Percentiles rank a stretch among this genome's conserved stretches.
Evolutionary conservation across 1,284 basidiomycete genomes (phyloP).

Genomic region (Tausonia pullulans): DNA sequence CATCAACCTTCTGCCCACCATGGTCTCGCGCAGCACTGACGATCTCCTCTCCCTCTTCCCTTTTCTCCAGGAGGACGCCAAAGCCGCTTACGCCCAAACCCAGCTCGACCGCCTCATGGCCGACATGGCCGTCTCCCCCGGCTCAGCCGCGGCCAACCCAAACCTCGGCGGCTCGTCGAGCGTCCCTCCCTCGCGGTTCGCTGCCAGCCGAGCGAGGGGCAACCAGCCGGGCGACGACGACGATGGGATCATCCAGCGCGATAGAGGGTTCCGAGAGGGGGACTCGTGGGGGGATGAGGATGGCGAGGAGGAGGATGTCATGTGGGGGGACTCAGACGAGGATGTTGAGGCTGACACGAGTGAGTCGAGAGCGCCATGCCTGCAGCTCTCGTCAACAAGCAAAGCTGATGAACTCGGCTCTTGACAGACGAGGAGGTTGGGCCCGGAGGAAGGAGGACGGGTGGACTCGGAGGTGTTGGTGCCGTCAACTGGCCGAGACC

Average conservation of each 20-base stretch:
- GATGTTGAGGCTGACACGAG: constrained; percentile 35
- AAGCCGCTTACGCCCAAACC: constrained; percentile 39
- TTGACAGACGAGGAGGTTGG: constrained; percentile 2
- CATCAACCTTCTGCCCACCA: not conserved
- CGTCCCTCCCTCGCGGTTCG: constrained; percentile 33
- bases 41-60: not conserved
- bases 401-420: not conserved
- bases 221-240: constrained; percentile 33
- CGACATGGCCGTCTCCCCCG: constrained; percentile 65
- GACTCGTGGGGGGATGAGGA: constrained; percentile 44
- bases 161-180: constrained; percentile 45
- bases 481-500: constrained; percentile 4
- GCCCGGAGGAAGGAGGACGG: constrained; percentile 3
- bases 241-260: constrained; percentile 37
- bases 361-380: constrained; percentile 1
- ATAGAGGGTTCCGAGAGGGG: constrained; percentile 31
- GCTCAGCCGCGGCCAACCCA: constrained; percentile 46
- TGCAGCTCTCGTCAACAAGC: not conserved
- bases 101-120: constrained; percentile 72
- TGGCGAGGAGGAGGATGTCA: constrained; percentile 48
- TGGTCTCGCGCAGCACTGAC: constrained; percentile 42
- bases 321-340: constrained; percentile 34
- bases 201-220: constrained; percentile 39
- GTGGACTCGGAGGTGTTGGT: not conserved
- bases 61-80: constrained; percentile 47